Percentiles rank a stretch among this genome's conserved stretches.
Conservation (phyloP, 2,329 filamentous ascomycete genomes). For the Arthrobotrys pseudoclavata region DNA sequence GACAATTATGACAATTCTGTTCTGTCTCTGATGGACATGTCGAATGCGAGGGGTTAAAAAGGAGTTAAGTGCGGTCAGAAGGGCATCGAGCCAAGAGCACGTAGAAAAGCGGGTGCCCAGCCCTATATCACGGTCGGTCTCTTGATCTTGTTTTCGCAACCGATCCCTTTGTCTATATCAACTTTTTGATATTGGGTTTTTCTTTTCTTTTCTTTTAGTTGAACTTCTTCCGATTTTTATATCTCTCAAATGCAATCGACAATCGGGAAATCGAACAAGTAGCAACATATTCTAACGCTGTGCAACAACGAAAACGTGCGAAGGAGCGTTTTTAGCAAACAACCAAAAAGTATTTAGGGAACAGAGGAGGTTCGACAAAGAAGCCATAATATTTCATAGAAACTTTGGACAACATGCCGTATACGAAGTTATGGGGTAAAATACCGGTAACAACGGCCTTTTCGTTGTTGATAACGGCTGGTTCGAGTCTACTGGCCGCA, state of each 20-base stretch:
- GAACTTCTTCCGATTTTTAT: background rate
- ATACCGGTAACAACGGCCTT: constrained; percentile 12
- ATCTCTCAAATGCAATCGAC: background rate
- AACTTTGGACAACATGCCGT: constrained; percentile 4
- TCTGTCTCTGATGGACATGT: constrained; percentile 7
- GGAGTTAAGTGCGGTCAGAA: constrained; percentile 20
- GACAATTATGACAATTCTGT: constrained; percentile 50
- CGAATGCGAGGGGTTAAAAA: constrained; percentile 29
- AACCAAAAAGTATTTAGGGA: background rate
- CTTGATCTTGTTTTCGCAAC: background rate
- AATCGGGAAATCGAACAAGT: no score
- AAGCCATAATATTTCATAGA: background rate
- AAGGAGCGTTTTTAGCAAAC: background rate
- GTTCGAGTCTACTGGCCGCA: background rate
- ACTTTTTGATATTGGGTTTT: constrained; percentile 1
- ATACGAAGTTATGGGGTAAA: constrained; percentile 25
- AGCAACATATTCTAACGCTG: background rate
- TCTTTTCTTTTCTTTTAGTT: background rate
- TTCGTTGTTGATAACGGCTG: constrained; percentile 29
- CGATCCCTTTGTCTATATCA: background rate
- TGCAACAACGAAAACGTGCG: constrained; percentile 11
- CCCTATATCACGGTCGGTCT: constrained; percentile 28
- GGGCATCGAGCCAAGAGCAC: constrained; percentile 33
- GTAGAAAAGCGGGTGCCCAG: constrained; percentile 42
- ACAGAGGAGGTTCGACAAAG: background rate